phyloP scores from a whole-genome alignment of 345 rosid genomes.

The Capsella bursapastoris region DNA sequence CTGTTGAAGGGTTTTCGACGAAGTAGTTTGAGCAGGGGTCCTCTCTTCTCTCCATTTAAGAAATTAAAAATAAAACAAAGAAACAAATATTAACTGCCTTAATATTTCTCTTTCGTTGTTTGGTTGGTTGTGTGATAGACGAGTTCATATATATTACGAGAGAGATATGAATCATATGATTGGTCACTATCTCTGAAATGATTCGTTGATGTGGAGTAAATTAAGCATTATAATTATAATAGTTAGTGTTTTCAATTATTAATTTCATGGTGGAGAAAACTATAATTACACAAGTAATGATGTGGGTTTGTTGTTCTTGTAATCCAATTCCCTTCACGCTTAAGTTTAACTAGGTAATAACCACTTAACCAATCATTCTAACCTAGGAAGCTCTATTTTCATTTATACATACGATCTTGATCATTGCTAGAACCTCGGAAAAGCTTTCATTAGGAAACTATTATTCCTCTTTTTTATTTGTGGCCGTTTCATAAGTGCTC shows the following conservation, averaged over 20 bases:
- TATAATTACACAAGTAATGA: constrained; percentile 43
- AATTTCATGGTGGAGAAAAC: constrained; percentile 37
- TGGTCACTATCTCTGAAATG: background rate
- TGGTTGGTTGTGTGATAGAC: background rate
- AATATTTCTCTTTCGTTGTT: constrained; percentile 28
- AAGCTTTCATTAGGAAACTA: background rate
- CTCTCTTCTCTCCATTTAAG: constrained; percentile 46
- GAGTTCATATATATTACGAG: constrained; percentile 31
- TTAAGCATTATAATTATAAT: constrained; percentile 26
- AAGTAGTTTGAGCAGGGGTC: constrained; percentile 60
- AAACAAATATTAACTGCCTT: background rate
- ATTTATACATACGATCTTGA: background rate
- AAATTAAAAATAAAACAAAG: background rate
- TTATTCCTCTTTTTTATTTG: background rate
- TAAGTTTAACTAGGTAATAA: constrained; percentile 29
- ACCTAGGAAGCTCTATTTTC: constrained; percentile 3
- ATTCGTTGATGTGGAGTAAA: constrained; percentile 7
- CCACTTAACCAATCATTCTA: constrained; percentile 35
- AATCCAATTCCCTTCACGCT: constrained; percentile 36
- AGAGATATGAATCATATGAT: constrained; percentile 20
- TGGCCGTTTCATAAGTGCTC: background rate
- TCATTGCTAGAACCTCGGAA: background rate
- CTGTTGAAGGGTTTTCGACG: constrained; percentile 81
- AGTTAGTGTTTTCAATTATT: background rate
- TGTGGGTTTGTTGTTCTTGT: constrained; percentile 38